Base-by-base conservation (phyloP, 2,329 filamentous ascomycete genomes). In the Microthyrium microscopicum region DNA sequence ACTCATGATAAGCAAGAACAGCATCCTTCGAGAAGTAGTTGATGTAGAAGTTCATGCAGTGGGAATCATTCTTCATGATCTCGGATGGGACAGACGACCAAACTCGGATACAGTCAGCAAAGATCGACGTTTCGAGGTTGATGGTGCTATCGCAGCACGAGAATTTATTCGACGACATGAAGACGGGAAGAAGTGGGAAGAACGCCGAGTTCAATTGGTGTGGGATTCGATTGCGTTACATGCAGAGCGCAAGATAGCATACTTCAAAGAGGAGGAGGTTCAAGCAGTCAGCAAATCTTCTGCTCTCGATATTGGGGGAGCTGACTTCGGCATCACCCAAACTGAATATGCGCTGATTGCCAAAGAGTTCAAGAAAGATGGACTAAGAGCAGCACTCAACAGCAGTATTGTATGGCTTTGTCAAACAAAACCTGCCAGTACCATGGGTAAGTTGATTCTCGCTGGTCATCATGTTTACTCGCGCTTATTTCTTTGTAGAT, bases 211-310 rank as follows among this genome's bases (percentile, higher is more conserved):
- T 4, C 62, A 66, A 44, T 47, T 64, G 5, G 52, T 62, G 11
- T 66, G 60, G 60, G 61, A 66, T 40, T 44, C 55, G 9, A 66
- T 67, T 37, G 62, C 62, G 1, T 47, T 66, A 36, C 60, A 62
- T 42, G 56, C 55, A 0, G 52, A 50, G 4, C 37, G 38, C 1
- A 48, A 39, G n/a, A 55, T 64, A 20, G 50, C 49, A 8, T 39
- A 38, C 6, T 53, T 60, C 43, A 65, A 64, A 41, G 52, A 64
- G 44, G 46, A 53, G 5, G 56, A 55, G 28, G 60, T 63, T 5
- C 44, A 47, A 32, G 48, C 52, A 0, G 44, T 44, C 5, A 39
- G 44, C 8, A 39, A 44, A n/a, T 58, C 57, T 2, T 57, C 61
- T 29, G 38, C 38, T 29, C 49, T 53, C 13, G 58, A 63, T 31